A percentile compares a stretch with the other conserved stretches of the same genome.
These are phyloP conservation scores for Cochlearia excelsa DNA, from an alignment of 345 rosid species.

Conservation along the genomic window DNA sequence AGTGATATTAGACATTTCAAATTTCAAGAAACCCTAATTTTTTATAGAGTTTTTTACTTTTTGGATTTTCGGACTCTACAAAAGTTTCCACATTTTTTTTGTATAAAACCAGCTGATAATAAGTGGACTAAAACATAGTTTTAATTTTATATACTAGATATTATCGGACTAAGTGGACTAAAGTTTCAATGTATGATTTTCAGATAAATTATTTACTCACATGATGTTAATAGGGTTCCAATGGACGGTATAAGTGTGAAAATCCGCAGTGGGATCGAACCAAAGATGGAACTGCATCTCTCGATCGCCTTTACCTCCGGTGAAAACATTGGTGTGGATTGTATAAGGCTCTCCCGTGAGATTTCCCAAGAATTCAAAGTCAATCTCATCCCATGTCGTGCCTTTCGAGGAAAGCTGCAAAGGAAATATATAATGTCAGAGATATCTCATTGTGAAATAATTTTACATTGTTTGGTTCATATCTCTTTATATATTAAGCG, in stretches of 20 bases:
- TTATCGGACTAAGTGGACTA: too few species aligned
- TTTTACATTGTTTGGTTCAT: too few species aligned
- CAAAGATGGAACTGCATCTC: conserved; percentile 64
- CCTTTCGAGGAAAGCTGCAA: conserved; percentile 51
- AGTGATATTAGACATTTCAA: not conserved
- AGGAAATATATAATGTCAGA: not conserved
- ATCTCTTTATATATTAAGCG: too few species aligned
- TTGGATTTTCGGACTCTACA: too few species aligned
- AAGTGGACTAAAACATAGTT: too few species aligned
- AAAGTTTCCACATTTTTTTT: too few species aligned
- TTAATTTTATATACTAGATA: too few species aligned
- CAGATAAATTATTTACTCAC: conserved; percentile 30
- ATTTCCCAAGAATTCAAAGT: conserved; percentile 70
- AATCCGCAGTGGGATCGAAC: conserved; percentile 61
- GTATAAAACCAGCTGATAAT: too few species aligned
- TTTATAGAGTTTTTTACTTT: too few species aligned
- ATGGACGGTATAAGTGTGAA: conserved; percentile 59
- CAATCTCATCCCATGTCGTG: conserved; percentile 57
- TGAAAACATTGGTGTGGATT: conserved; percentile 60
- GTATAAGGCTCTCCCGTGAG: conserved; percentile 54
- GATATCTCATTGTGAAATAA: not conserved
- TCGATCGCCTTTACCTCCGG: conserved; percentile 55
- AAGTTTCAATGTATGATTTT: not conserved
- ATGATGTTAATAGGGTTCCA: conserved; percentile 57
- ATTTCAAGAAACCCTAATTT: not conserved